phyloP scores from a whole-genome alignment of 441 rosid species.

The Arabidopsis hybrid region DNA sequence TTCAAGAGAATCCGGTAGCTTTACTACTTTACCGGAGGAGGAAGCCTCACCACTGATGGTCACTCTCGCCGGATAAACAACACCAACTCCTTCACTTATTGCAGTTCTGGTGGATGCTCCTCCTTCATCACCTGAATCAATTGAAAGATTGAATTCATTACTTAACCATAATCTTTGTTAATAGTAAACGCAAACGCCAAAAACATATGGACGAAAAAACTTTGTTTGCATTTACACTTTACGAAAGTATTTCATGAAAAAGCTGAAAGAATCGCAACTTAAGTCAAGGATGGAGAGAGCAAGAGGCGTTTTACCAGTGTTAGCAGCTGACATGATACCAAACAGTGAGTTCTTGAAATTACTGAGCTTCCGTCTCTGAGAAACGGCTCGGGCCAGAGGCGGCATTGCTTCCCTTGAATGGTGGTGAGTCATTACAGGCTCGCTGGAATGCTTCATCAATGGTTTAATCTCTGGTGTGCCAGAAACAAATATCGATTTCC shows the following conservation, averaged over 20 bases:
- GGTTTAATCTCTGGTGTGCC: slow-evolving; percentile 45
- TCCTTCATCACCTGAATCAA: slow-evolving; percentile 53
- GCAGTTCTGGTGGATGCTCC: slow-evolving; percentile 36
- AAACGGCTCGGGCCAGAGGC: slow-evolving; percentile 50
- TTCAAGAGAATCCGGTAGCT: slow-evolving; percentile 66
- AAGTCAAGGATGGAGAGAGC: neutral
- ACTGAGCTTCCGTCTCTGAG: slow-evolving; percentile 55
- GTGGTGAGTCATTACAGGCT: slow-evolving; percentile 58
- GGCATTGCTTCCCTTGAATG: slow-evolving; percentile 44
- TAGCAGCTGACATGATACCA: slow-evolving; percentile 69
- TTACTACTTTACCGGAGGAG: slow-evolving; percentile 56
- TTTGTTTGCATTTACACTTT: neutral
- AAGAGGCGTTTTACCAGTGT: slow-evolving; percentile 51
- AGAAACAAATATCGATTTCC: slow-evolving; percentile 34
- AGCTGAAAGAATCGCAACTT: neutral
- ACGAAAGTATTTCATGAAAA: neutral
- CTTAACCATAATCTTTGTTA: neutral
- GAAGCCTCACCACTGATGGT: slow-evolving; percentile 56
- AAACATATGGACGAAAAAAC: neutral
- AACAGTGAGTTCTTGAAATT: slow-evolving; percentile 70
- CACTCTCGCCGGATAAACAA: slow-evolving; percentile 60
- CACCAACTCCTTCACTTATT: slow-evolving; percentile 31
- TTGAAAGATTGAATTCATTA: neutral
- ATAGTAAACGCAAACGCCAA: neutral
- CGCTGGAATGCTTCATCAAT: slow-evolving; percentile 64